phyloP scores from a whole-genome alignment of 768 basidiomycete genomes.

The Xanthoconium stramineum region DNA sequence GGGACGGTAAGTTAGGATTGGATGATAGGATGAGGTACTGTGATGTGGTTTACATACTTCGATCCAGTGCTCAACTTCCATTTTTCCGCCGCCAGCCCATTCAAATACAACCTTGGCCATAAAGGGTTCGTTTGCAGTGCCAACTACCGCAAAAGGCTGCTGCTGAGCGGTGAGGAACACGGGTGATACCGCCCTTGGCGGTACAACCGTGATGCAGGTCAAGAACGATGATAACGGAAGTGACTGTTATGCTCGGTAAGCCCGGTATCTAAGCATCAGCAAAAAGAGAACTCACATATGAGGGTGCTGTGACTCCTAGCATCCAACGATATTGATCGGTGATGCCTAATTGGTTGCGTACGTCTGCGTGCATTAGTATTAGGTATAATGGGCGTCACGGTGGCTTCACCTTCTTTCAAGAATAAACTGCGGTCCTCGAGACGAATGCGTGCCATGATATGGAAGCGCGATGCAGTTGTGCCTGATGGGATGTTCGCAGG shows the following conservation, averaged over 20 bases:
- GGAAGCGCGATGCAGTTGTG: constrained; percentile 39
- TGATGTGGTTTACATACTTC: constrained; percentile 34
- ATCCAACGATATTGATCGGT: constrained; percentile 47
- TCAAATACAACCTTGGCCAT: constrained; percentile 40
- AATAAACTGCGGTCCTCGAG: constrained; percentile 45
- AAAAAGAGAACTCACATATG: constrained; percentile 38
- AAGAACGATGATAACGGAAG: constrained; percentile 32
- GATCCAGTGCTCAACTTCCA: constrained; percentile 51
- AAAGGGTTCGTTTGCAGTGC: constrained; percentile 44
- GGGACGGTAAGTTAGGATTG: not conserved
- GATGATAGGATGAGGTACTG: not conserved
- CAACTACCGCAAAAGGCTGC: constrained; percentile 40
- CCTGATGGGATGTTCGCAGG: constrained; percentile 10
- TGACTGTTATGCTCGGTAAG: constrained; percentile 16
- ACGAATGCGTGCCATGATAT: constrained; percentile 41
- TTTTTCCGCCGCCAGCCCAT: constrained; percentile 43
- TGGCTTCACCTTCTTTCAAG: constrained; percentile 36
- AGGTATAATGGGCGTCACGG: not conserved
- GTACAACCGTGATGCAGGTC: constrained; percentile 36
- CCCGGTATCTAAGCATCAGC: not conserved
- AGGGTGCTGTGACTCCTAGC: constrained; percentile 42
- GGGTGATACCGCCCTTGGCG: constrained; percentile 32
- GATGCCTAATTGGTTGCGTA: constrained; percentile 23
- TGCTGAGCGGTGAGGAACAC: constrained; percentile 32
- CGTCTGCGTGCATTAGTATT: constrained; percentile 29